Conservation (phyloP, 2,329 filamentous ascomycete species). For the Xylaria sp. region DNA sequence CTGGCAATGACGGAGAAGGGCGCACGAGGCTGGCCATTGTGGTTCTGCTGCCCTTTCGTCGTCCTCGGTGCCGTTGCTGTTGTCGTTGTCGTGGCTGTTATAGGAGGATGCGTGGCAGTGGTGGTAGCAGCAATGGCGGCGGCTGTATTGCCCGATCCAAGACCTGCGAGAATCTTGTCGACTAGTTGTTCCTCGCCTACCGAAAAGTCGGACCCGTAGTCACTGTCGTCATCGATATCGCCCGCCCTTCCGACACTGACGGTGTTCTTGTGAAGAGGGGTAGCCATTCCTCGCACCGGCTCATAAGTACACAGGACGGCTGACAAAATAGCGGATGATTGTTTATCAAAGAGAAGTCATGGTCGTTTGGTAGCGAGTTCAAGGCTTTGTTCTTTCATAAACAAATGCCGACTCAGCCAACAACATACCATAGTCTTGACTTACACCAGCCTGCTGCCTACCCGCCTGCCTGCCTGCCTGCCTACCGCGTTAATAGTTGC, state of each 20-base stretch:
- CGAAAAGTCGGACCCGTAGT: constrained; percentile 52
- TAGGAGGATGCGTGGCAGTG: background rate
- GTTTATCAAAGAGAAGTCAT: constrained; percentile 7
- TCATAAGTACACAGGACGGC: background rate
- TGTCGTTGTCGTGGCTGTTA: background rate
- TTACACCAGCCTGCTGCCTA: constrained; percentile 19
- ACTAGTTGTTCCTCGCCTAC: constrained; percentile 48
- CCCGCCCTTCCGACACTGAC: constrained; percentile 1
- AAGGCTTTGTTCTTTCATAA: constrained; percentile 11
- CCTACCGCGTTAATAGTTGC: background rate
- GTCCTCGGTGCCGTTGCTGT: background rate
- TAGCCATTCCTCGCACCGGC: constrained; percentile 27
- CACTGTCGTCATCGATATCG: constrained; percentile 42
- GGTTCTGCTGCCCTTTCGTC: background rate
- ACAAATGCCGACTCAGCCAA: background rate
- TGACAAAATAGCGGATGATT: background rate
- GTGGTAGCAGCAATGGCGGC: background rate
- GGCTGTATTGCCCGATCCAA: constrained; percentile 19
- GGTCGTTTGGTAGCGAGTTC: constrained; percentile 1
- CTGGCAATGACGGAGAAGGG: background rate
- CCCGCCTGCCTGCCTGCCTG: background rate
- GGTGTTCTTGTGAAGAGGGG: background rate
- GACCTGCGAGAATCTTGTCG: constrained; percentile 44
- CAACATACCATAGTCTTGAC: background rate
- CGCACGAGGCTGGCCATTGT: constrained; percentile 3